phyloP scores from a whole-genome alignment of 2,329 filamentous ascomycete genomes.

The Raffaelea albimanens region DNA sequence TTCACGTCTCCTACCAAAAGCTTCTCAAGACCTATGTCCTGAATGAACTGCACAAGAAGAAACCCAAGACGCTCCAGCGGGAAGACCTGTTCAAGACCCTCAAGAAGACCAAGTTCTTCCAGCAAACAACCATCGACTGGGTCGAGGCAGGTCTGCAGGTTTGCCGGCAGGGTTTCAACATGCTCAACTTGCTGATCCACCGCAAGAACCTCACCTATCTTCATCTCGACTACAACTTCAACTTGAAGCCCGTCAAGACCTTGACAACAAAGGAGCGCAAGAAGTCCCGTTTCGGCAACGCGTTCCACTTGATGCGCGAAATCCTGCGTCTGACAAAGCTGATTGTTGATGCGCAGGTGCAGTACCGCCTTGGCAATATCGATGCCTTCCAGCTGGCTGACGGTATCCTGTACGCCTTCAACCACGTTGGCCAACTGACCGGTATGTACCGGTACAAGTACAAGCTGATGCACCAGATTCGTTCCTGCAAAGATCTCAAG shows the following conservation, averaged over 20 bases:
- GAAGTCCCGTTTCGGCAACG: conserved; percentile 98
- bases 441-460: conserved; percentile 99
- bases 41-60: conserved; percentile 93
- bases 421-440: conserved; percentile 94
- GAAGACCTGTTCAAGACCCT: conserved; percentile 83
- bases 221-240: conserved; percentile 99
- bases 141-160: conserved; percentile 97
- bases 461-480: conserved; percentile 99
- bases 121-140: conserved; percentile 98
- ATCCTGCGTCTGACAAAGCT: conserved; percentile 92
- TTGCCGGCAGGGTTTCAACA: conserved; percentile 97
- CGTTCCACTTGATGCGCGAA: conserved; percentile 97
- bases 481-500: conserved; percentile 97
- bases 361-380: conserved; percentile 94
- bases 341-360: conserved; percentile 96
- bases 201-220: conserved; percentile 97
- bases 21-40: conserved; percentile 91
- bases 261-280: conserved; percentile 97
- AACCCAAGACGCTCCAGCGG: conserved; percentile 89
- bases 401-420: conserved; percentile 98
- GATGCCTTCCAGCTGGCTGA: conserved; percentile 98
- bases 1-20: conserved; percentile 97
- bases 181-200: conserved; percentile 95
- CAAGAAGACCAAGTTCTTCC: conserved; percentile 98
- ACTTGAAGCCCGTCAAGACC: conserved; percentile 97